Conservation (phyloP, 768 basidiomycete genomes). For the Boletus reticuloceps region DNA sequence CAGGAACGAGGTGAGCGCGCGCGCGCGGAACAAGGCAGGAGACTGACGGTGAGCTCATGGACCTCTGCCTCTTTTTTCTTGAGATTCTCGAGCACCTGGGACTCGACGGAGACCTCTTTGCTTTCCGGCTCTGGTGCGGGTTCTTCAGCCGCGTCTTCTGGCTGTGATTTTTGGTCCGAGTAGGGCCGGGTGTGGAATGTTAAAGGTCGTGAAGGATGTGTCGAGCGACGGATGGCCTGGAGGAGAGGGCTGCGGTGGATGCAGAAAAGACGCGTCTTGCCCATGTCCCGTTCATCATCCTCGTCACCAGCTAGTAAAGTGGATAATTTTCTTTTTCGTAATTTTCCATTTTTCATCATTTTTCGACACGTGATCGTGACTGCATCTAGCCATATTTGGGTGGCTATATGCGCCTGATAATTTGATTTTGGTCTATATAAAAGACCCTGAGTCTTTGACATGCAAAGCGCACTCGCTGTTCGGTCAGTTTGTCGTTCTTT, state of each 20-base stretch:
- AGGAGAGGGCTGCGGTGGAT: conserved; percentile 57
- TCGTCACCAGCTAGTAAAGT: not conserved
- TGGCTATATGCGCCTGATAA: not conserved
- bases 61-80: conserved; percentile 80
- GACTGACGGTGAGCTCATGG: conserved; percentile 78
- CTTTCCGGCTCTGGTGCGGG: conserved; percentile 16
- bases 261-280: conserved; percentile 55
- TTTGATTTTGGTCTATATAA: not conserved
- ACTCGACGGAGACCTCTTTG: conserved; percentile 32
- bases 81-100: conserved; percentile 50
- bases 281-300: conserved; percentile 49
- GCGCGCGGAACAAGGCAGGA: not conserved
- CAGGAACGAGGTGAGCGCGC: conserved; percentile 1
- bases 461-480: not conserved
- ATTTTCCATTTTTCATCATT: not conserved
- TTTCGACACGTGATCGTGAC: conserved; percentile 22
- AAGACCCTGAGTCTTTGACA: not conserved
- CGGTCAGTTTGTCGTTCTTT: conserved; percentile 7
- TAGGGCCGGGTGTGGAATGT: conserved; percentile 44
- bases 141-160: conserved; percentile 9
- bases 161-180: conserved; percentile 50
- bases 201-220: conserved; percentile 24
- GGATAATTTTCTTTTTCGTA: not conserved
- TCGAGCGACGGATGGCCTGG: conserved; percentile 43
- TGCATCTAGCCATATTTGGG: not conserved